Conservation (phyloP, 805 yeast genomes). For the Saccharomycopsis fodiens region DNA sequence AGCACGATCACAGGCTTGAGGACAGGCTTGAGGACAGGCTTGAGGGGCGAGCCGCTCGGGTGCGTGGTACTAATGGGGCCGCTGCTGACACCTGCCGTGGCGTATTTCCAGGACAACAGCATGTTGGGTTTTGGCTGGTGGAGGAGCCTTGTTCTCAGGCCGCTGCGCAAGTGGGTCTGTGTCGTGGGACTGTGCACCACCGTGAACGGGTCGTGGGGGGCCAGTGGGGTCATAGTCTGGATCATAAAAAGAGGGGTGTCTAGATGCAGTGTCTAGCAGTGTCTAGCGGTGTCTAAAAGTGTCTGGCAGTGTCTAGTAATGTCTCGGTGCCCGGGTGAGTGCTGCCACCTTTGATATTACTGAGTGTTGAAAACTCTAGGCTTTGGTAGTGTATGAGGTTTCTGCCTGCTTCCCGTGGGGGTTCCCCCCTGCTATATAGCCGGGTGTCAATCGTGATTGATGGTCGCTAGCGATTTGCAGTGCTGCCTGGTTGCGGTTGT, state of each 20-base stretch:
- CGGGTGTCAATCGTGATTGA: neutral
- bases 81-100: neutral
- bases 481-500: neutral
- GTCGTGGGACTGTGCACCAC: neutral
- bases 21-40: too few relatives aligned
- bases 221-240: too few relatives aligned
- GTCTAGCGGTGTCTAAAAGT: too few relatives aligned
- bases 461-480: neutral
- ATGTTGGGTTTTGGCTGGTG: constrained; percentile 9
- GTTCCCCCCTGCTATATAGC: too few relatives aligned
- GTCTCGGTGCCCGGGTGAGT: too few relatives aligned
- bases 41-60: neutral
- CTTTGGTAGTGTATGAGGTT: neutral
- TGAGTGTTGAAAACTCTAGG: too few relatives aligned
- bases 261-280: too few relatives aligned
- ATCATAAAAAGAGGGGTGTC: too few relatives aligned
- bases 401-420: neutral
- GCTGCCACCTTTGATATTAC: too few relatives aligned
- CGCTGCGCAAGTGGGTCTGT: constrained; percentile 5
- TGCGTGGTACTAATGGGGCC: constrained; percentile 2
- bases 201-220: neutral
- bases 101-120: constrained; percentile 6
- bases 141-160: constrained; percentile 1
- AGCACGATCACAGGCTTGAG: constrained; percentile 7
- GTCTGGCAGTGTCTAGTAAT: too few relatives aligned